Base-by-base conservation (phyloP, 768 basidiomycete species). In the Mycena kentingensis region DNA sequence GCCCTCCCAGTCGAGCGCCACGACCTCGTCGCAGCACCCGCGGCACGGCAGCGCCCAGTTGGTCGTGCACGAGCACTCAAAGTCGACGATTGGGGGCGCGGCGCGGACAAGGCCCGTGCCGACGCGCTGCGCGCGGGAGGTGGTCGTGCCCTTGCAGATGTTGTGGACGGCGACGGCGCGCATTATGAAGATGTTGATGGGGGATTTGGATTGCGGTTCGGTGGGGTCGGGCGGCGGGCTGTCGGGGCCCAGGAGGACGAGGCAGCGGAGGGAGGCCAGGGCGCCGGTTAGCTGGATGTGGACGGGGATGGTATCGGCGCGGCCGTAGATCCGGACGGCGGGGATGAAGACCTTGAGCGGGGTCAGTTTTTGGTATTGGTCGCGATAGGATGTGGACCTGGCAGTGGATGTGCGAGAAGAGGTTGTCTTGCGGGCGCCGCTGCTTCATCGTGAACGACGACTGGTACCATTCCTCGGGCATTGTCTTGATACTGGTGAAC, bases 51-150 rank as follows among this genome's bases (percentile, higher is more conserved):
- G 24, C 16, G 22, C 24, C n/a, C n/a, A n/a, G n/a, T n/a, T n/a
- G 10, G 6, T 13, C 62, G 70, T 60, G 22, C 44, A 46, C 10
- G 31, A 28, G 19, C 44, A 32, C 7, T 31, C 44, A n/a, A 46
- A 46, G 44, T 46, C 24, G 25, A 32, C 44, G 16, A 15, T 3
- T 6, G 46, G 46, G 11, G 46, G 46, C 3, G 37, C 8, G 2
- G 46, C 12, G 5, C 19, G 34, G 24, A 52, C 35, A 3, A 16
- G 46, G 16, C 46, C 55, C 35, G 36, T 42, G 18, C 55, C 47
- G 35, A 46, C 39, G 8, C 48, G 42, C 48, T 44, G 28, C 16
- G 45, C 16, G 16, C 54, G 54, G 47, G 27, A 44, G 3, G 54
- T 50, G 18, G 43, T 10, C n/a, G 32, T 49, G 12, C 28, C 43